Percentiles rank a stretch among this genome's conserved stretches.
These are phyloP conservation scores for Peronospora belbahrii DNA, from an alignment of 352 stramenopile genomes.

Conservation along the genomic window DNA sequence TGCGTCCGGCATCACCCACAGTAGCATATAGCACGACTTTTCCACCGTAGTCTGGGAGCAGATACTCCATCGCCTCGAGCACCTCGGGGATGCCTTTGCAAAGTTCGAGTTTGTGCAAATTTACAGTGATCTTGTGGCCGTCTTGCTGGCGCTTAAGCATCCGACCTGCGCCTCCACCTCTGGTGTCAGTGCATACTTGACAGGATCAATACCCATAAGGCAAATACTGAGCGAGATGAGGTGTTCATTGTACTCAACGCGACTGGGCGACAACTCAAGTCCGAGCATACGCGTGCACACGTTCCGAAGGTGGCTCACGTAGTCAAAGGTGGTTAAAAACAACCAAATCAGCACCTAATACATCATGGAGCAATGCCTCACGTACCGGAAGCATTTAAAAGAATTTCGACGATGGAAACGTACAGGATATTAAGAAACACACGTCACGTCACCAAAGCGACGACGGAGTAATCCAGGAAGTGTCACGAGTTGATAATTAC, in stretches of 20 bases:
- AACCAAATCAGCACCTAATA: constrained; percentile 80
- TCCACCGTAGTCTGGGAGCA: constrained; percentile 88
- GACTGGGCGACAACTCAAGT: constrained; percentile 78
- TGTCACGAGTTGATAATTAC: constrained; percentile 87
- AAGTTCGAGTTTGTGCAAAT: constrained; percentile 72
- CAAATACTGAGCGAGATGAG: constrained; percentile 85
- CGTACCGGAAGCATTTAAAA: constrained; percentile 84
- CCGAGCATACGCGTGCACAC: constrained; percentile 83
- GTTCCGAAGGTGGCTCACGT: constrained; percentile 83
- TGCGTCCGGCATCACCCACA: constrained; percentile 67
- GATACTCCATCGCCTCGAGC: constrained; percentile 85
- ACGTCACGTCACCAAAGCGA: constrained; percentile 69
- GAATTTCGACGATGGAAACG: constrained; percentile 88
- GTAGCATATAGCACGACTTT: constrained; percentile 92
- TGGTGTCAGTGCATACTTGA: constrained; percentile 68
- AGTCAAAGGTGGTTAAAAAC: constrained; percentile 88
- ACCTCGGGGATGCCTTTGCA: constrained; percentile 86
- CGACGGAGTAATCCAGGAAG: constrained; percentile 67
- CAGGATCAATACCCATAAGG: constrained; percentile 85
- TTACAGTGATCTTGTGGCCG: constrained; percentile 71
- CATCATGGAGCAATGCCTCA: constrained; percentile 68
- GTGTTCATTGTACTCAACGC: constrained; percentile 80
- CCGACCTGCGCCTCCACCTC: constrained; percentile 42
- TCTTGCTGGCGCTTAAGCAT: constrained; percentile 49
- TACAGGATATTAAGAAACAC: constrained; percentile 85